Conservation (phyloP, 2,329 filamentous ascomycete genomes). For the Juglanconis oblonga region DNA sequence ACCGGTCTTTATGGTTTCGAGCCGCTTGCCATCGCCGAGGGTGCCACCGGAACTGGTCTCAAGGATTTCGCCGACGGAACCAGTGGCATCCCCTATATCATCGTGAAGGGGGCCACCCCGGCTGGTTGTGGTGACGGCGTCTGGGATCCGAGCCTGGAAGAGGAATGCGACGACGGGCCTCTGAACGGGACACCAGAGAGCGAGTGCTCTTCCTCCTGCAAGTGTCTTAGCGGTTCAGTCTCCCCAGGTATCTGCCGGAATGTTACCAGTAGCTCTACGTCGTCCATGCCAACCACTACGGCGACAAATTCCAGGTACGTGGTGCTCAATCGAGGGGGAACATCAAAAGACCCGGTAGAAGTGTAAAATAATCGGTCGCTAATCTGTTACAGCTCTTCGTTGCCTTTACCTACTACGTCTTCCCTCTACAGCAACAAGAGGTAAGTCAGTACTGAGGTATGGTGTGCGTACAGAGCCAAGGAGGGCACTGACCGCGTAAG, state of each 20-base stretch:
- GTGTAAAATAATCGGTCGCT: background rate
- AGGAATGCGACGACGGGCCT: slow-evolving; percentile 39
- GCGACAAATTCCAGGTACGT: slow-evolving; percentile 8
- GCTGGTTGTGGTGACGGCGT: slow-evolving; percentile 38
- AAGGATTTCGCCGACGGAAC: slow-evolving; percentile 34
- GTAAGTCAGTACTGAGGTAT: background rate
- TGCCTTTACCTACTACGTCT: background rate
- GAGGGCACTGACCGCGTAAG: background rate
- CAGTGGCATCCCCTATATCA: slow-evolving; percentile 39
- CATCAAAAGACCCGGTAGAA: background rate
- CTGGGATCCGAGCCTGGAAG: slow-evolving; percentile 30
- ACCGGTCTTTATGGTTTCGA: slow-evolving; percentile 33
- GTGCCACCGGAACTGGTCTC: slow-evolving; percentile 31
- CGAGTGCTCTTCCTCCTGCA: slow-evolving; percentile 37
- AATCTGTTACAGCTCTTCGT: background rate
- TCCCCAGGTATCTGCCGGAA: slow-evolving; percentile 24
- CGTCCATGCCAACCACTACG: slow-evolving; percentile 10
- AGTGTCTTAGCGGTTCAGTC: slow-evolving; percentile 30
- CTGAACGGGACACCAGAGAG: slow-evolving; percentile 31
- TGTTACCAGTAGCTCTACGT: slow-evolving; percentile 13
- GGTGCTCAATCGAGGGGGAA: background rate
- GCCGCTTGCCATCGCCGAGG: slow-evolving; percentile 37
- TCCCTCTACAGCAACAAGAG: background rate
- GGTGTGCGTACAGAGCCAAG: background rate
- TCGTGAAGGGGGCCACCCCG: slow-evolving; percentile 38